phyloP scores from a whole-genome alignment of 805 yeast genomes.

The Gaillardinia entomophila region DNA sequence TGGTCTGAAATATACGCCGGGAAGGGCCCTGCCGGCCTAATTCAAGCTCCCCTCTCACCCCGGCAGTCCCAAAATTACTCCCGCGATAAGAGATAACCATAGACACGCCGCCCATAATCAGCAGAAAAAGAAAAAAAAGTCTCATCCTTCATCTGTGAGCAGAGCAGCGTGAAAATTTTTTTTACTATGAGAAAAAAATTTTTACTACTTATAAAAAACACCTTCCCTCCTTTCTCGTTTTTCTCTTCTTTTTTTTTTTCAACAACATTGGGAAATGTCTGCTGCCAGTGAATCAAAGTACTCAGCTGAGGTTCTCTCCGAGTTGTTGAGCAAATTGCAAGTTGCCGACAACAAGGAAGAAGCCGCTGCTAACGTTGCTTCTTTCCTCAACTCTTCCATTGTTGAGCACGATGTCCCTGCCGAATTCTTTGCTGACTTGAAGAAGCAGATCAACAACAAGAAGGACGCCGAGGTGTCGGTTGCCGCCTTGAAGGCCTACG shows the following conservation, averaged over 20 bases:
- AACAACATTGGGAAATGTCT: conserved; percentile 36
- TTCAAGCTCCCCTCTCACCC: no score
- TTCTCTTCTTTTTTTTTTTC: conserved; percentile 10
- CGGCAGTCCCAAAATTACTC: no score
- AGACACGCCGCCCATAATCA: no score
- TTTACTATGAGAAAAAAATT: conserved; percentile 1
- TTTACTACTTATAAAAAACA: conserved; percentile 2
- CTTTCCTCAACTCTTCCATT: conserved; percentile 93
- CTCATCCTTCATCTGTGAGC: background rate
- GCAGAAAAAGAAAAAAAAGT: conserved; percentile 1
- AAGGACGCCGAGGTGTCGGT: conserved; percentile 59
- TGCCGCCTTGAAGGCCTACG: conserved; percentile 79
- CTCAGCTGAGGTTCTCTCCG: conserved; percentile 79
- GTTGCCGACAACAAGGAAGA: conserved; percentile 86
- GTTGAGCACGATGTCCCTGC: conserved; percentile 98
- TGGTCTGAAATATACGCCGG: no score
- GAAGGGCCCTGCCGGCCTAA: no score
- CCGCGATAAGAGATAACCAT: no score
- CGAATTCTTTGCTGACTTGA: conserved; percentile 74
- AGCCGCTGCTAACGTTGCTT: conserved; percentile 85
- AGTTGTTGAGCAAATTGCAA: conserved; percentile 86
- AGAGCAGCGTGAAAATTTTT: background rate
- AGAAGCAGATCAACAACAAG: conserved; percentile 73
- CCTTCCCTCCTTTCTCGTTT: conserved; percentile 1
- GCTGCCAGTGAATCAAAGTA: conserved; percentile 56